Percentiles rank a stretch among this genome's conserved stretches.
These are phyloP conservation scores for Alternaria solani DNA, from an alignment of 2,329 filamentous ascomycete species.

Conservation along the genomic window DNA sequence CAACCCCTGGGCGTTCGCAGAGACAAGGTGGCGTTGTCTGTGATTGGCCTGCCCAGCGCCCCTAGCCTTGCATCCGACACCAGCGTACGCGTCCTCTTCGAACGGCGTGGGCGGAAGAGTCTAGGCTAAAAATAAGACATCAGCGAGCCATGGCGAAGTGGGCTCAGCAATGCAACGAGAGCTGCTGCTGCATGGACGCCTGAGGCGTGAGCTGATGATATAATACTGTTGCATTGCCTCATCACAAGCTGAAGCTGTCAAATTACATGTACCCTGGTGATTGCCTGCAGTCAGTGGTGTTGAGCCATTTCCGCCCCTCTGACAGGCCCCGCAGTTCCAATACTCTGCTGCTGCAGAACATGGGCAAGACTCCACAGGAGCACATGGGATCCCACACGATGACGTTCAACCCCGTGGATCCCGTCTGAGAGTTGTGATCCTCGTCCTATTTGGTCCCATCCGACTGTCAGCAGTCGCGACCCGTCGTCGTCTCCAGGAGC, in stretches of 20 bases:
- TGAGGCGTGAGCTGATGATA: background rate
- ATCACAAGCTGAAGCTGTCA: background rate
- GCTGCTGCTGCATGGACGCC: background rate
- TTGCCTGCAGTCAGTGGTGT: conserved; percentile 3
- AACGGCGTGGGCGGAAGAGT: conserved; percentile 1
- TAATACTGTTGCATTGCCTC: conserved; percentile 11
- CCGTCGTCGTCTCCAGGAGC: conserved; percentile 10
- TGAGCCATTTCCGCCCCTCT: conserved; percentile 12
- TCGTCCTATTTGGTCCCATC: background rate
- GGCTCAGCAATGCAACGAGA: conserved; percentile 3
- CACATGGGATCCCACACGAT: conserved; percentile 15
- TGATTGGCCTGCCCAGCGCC: conserved; percentile 7
- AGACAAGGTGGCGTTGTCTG: background rate
- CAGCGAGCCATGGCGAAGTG: conserved; percentile 3
- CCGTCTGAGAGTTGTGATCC: conserved; percentile 5
- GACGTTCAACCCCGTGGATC: conserved; percentile 15
- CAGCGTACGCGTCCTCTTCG: conserved; percentile 19
- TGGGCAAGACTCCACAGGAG: background rate
- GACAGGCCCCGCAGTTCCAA: conserved; percentile 15
- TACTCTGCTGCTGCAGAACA: conserved; percentile 10
- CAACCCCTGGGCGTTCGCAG: conserved; percentile 17
- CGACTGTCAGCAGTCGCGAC: background rate
- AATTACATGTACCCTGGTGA: conserved; percentile 3
- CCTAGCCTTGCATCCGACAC: conserved; percentile 10
- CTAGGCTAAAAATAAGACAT: conserved; percentile 4